These are phyloP conservation scores for Nakazawaea peltata DNA, from an alignment of 805 yeast genomes.

Conservation along the genomic window DNA sequence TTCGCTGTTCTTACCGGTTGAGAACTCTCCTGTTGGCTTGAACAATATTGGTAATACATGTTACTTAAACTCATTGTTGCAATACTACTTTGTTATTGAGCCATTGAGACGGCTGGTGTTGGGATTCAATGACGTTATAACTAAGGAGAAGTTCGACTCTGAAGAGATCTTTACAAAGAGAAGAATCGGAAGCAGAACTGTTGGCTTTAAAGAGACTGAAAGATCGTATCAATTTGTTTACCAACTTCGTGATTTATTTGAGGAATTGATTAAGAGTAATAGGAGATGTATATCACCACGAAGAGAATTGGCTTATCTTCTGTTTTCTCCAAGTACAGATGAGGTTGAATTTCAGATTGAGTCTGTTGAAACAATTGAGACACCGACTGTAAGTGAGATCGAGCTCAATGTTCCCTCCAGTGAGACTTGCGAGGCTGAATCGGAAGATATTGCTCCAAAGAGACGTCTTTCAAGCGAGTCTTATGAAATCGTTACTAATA, in stretches of 20 bases:
- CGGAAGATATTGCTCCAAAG: neutral
- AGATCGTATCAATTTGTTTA: constrained; percentile 78
- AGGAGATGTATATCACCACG: constrained; percentile 70
- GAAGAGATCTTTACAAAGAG: constrained; percentile 33
- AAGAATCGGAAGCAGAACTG: constrained; percentile 82
- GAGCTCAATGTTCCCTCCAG: constrained; percentile 2
- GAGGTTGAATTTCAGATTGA: constrained; percentile 47
- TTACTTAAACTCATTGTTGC: constrained; percentile 82
- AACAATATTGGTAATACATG: constrained; percentile 96
- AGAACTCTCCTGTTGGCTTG: constrained; percentile 83
- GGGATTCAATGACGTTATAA: constrained; percentile 35
- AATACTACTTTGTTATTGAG: constrained; percentile 78
- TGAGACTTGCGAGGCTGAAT: neutral
- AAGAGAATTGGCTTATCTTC: constrained; percentile 78
- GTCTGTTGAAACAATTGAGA: constrained; percentile 11
- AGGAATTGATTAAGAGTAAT: constrained; percentile 56
- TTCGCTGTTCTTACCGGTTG: constrained; percentile 48
- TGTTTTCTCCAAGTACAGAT: constrained; percentile 66
- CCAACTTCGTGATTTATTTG: constrained; percentile 62
- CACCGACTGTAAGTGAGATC: neutral
- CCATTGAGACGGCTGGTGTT: constrained; percentile 69
- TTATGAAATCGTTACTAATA: constrained; percentile 1
- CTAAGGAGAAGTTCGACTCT: constrained; percentile 18
- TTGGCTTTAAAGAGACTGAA: constrained; percentile 68
- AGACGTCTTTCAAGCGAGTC: constrained; percentile 10